These are phyloP conservation scores for Tolypocladium paradoxum DNA, from an alignment of 2,329 filamentous ascomycete species.

Conservation along the genomic window DNA sequence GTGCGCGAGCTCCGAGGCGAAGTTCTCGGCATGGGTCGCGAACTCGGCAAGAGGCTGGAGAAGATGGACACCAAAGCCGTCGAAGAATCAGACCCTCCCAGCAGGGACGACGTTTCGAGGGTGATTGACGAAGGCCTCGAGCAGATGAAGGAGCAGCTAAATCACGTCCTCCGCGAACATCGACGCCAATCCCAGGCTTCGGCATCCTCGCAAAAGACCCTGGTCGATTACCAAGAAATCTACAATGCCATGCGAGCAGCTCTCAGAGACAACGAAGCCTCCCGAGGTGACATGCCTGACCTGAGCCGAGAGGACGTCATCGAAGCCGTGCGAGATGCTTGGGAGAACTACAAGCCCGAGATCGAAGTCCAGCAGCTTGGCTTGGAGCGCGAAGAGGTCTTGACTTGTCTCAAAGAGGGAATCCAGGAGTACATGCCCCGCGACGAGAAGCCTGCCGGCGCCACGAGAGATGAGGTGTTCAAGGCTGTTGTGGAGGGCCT, in stretches of 20 bases:
- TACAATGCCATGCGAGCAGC: constrained; percentile 77
- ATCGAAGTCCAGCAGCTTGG: constrained; percentile 85
- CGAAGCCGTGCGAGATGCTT: constrained; percentile 77
- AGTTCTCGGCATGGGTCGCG: constrained; percentile 87
- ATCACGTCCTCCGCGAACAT: constrained; percentile 66
- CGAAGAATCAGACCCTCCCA: constrained; percentile 38
- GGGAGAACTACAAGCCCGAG: constrained; percentile 90
- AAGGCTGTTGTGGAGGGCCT: constrained; percentile 77
- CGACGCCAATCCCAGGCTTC: constrained; percentile 57
- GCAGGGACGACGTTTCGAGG: constrained; percentile 58
- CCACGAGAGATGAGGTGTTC: constrained; percentile 76
- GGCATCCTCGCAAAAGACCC: constrained; percentile 45
- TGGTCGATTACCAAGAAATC: constrained; percentile 70
- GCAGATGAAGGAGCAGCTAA: constrained; percentile 77
- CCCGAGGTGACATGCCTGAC: constrained; percentile 23
- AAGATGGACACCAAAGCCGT: constrained; percentile 42
- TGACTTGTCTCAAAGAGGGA: constrained; percentile 78
- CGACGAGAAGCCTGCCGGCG: constrained; percentile 42
- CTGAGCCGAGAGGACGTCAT: constrained; percentile 75
- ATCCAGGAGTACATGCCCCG: constrained; percentile 60
- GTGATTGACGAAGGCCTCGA: constrained; percentile 73
- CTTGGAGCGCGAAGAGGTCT: constrained; percentile 79
- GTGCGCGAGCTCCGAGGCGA: constrained; percentile 85
- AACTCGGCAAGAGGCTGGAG: constrained; percentile 79
- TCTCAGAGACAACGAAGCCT: constrained; percentile 48